Evolutionary conservation across 148 eudicot genomes (phyloP).

Genomic region (Camellia granthamiana): DNA sequence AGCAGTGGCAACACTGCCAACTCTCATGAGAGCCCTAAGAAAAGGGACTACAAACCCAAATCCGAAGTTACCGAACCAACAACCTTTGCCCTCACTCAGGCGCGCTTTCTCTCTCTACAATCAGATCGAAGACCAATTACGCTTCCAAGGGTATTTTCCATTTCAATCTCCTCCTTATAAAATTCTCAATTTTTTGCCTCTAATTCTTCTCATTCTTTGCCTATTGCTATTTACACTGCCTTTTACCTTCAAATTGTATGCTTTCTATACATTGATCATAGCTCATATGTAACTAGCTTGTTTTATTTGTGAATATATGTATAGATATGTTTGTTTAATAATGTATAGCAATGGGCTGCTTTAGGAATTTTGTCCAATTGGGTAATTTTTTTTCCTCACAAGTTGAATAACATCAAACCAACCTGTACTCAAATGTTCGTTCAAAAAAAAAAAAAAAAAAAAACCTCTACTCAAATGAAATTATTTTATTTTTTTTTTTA

Average conservation of each 20-base stretch:
- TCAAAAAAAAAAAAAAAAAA: too few species aligned
- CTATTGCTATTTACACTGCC: background rate
- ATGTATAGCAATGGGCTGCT: too few species aligned
- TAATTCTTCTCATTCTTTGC: background rate
- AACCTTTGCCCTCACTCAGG: slow-evolving; percentile 70
- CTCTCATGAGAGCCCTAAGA: slow-evolving; percentile 51
- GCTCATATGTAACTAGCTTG: background rate
- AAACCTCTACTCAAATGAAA: too few species aligned
- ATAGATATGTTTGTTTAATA: background rate
- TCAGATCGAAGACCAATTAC: slow-evolving; percentile 91
- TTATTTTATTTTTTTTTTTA: too few species aligned
- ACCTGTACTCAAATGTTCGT: too few species aligned
- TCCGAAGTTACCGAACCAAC: slow-evolving; percentile 24
- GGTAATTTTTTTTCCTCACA: too few species aligned
- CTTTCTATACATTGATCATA: background rate
- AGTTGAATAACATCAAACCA: too few species aligned
- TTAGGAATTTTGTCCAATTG: too few species aligned
- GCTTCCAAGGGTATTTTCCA: slow-evolving; percentile 62
- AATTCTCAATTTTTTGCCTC: background rate
- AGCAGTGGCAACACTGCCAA: slow-evolving; percentile 60
- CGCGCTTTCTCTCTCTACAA: slow-evolving; percentile 93
- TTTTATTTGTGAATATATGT: too few species aligned
- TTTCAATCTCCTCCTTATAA: too few species aligned
- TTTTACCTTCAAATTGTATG: background rate
- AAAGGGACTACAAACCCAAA: slow-evolving; percentile 22